Conservation (phyloP, 2,329 filamentous ascomycete genomes). For the Colletotrichum sp. region DNA sequence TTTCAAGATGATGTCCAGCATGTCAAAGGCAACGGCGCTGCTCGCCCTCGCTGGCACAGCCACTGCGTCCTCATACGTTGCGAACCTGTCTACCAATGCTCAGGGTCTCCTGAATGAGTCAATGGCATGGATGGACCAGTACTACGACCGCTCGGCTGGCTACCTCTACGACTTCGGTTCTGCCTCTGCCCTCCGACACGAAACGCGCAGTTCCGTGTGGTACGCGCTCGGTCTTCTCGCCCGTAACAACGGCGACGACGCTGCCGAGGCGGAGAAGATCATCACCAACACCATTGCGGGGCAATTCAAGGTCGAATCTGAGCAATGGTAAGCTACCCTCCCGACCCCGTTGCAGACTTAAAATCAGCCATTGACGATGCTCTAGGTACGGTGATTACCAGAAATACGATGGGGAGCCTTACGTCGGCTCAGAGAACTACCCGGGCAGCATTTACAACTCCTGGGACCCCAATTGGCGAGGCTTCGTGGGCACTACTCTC, state of each 20-base stretch:
- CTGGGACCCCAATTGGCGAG: conserved; percentile 71
- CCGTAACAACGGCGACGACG: conserved; percentile 55
- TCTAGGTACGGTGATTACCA: conserved; percentile 55
- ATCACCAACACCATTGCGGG: conserved; percentile 57
- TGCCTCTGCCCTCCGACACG: conserved; percentile 53
- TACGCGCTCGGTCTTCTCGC: conserved; percentile 64
- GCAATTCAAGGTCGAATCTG: conserved; percentile 55
- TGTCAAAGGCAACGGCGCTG: conserved; percentile 6
- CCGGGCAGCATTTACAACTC: conserved; percentile 57
- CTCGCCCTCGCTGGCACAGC: conserved; percentile 4
- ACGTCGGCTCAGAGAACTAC: conserved; percentile 57
- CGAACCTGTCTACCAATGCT: conserved; percentile 30
- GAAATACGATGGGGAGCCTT: conserved; percentile 61
- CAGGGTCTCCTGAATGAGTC: conserved; percentile 50
- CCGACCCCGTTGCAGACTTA: not conserved
- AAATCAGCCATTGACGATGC: conserved; percentile 16
- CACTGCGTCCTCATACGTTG: conserved; percentile 18
- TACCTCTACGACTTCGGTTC: conserved; percentile 58
- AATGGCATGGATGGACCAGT: conserved; percentile 60
- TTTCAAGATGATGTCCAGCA: conserved; percentile 1
- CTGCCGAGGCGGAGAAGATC: conserved; percentile 55
- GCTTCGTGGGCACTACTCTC: conserved; percentile 65
- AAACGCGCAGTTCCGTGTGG: conserved; percentile 63
- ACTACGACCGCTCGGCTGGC: conserved; percentile 55
- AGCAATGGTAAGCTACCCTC: conserved; percentile 56